These are phyloP conservation scores for Scheffersomyces quercinus DNA, from an alignment of 1,139 yeast species.

Conservation along the genomic window DNA sequence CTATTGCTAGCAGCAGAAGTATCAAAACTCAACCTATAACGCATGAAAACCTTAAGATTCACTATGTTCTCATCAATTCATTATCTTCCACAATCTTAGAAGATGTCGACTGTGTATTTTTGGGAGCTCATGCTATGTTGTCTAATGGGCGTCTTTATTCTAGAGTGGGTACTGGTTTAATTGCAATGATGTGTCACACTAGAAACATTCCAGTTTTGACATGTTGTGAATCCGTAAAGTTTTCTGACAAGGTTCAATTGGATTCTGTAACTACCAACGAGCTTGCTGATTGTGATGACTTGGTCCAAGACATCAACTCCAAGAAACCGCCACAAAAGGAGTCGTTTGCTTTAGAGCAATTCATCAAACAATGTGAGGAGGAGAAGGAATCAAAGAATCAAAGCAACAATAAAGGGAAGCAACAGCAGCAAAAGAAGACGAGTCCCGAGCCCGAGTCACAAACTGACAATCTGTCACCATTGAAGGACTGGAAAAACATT, in stretches of 20 bases:
- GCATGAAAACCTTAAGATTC: slow-evolving; percentile 35
- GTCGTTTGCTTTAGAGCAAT: slow-evolving; percentile 68
- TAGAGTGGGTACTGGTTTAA: slow-evolving; percentile 91
- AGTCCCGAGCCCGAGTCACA: slow-evolving; percentile 8
- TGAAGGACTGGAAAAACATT: slow-evolving; percentile 65
- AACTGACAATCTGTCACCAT: slow-evolving; percentile 35
- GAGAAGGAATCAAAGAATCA: slow-evolving; percentile 19
- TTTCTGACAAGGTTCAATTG: slow-evolving; percentile 91
- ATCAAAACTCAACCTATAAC: slow-evolving; percentile 29
- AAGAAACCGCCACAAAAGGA: slow-evolving; percentile 60
- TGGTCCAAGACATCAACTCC: slow-evolving; percentile 48
- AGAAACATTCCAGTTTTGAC: slow-evolving; percentile 92
- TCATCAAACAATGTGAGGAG: slow-evolving; percentile 47
- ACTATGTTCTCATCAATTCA: slow-evolving; percentile 76
- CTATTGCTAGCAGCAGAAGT: slow-evolving; percentile 11
- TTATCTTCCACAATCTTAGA: slow-evolving; percentile 77
- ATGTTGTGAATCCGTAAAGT: slow-evolving; percentile 93
- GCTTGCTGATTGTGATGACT: slow-evolving; percentile 80
- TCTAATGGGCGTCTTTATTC: slow-evolving; percentile 93
- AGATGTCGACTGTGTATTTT: slow-evolving; percentile 80
- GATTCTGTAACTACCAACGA: slow-evolving; percentile 95
- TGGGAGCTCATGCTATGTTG: slow-evolving; percentile 97
- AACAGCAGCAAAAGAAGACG: slow-evolving; percentile 23
- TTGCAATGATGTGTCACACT: slow-evolving; percentile 88
- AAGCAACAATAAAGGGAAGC: slow-evolving; percentile 18